Evolutionary conservation across 331 rosid species (phyloP), one percentile per base, ranked within the genome.

Genomic region (Rhamnella rubrinervis): DNA sequence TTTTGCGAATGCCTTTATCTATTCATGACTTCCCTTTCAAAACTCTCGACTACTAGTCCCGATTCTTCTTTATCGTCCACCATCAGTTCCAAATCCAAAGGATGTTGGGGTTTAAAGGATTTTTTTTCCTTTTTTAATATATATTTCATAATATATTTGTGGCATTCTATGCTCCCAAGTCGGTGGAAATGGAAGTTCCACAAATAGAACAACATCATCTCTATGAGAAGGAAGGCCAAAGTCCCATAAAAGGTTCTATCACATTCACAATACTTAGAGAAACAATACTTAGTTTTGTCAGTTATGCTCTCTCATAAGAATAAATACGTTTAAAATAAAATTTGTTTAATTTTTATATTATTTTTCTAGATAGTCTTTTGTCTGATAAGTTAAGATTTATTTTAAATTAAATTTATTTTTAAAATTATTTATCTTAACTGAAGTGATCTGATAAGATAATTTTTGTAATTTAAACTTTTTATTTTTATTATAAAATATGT

Each of bases 181-280:
- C 37, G 89, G 55, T 73, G 96, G 91, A 51, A 87, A 80, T 75
- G 96, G 89, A 80, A 72, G 50, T 73, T 49, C 85, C 21, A 71
- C 71, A 5, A 83, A 87, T 86, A 87, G 86, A 76, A 93, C 98
- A 0, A 59, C 97, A 95, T 62, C 96, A 95, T 83, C 96, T 95
- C 16, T 95, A 95, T 46, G 97, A 89, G 86, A 95, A 95, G 85
- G 91, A 89, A 82, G 96, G 98, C 11, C 97, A 95, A 87, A 91
- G 96, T 73, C 97, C 6, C 13, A 6, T 38, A 50, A 49, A 66
- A 66, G 1, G 59, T 35, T 38, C 21, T 44, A 37, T 16, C 4
- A 64, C 59, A 55, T 19, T 10, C 53, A 19, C 41, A 63, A 40
- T 11, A 35, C 14, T 38, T 23, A 16, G 10, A 26, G 18, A 37